These are phyloP conservation scores for Curvularia spicifera DNA, from an alignment of 2,329 filamentous ascomycete species.

Conservation along the genomic window DNA sequence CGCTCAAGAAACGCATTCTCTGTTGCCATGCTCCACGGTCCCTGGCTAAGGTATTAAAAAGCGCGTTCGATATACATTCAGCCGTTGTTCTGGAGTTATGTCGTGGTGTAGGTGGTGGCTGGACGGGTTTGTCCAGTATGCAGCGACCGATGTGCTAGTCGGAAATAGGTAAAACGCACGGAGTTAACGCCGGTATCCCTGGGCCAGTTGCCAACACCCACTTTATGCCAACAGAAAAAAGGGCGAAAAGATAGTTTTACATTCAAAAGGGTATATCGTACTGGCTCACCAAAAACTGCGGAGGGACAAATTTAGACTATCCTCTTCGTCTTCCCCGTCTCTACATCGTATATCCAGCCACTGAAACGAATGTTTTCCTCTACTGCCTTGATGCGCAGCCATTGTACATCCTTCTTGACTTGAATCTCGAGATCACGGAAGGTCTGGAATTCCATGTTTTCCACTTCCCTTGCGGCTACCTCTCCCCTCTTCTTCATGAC, in stretches of 20 bases:
- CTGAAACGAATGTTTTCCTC: constrained; percentile 66
- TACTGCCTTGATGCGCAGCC: constrained; percentile 66
- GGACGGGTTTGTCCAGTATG: not conserved
- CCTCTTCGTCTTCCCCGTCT: constrained; percentile 68
- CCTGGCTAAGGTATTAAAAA: too few relatives aligned
- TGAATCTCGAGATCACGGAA: constrained; percentile 65
- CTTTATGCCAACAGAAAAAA: not conserved
- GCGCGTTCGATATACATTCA: not conserved
- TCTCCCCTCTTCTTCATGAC: constrained; percentile 66
- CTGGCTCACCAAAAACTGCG: not conserved
- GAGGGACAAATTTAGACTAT: constrained; percentile 43
- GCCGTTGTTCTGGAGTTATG: not conserved
- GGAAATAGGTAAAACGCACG: not conserved
- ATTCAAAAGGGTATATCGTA: constrained; percentile 18
- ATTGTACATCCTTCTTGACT: constrained; percentile 69
- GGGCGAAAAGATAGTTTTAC: constrained; percentile 1
- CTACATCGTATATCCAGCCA: constrained; percentile 80
- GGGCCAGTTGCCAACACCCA: not conserved
- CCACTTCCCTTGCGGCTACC: constrained; percentile 55
- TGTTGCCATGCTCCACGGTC: not conserved
- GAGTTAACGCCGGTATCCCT: constrained; percentile 1
- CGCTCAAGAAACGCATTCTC: constrained; percentile 4
- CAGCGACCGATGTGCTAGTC: not conserved
- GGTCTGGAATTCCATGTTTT: constrained; percentile 66
- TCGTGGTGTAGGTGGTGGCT: not conserved